Conservation (phyloP, 768 basidiomycete genomes). For the Boletus pseudopeckii region DNA sequence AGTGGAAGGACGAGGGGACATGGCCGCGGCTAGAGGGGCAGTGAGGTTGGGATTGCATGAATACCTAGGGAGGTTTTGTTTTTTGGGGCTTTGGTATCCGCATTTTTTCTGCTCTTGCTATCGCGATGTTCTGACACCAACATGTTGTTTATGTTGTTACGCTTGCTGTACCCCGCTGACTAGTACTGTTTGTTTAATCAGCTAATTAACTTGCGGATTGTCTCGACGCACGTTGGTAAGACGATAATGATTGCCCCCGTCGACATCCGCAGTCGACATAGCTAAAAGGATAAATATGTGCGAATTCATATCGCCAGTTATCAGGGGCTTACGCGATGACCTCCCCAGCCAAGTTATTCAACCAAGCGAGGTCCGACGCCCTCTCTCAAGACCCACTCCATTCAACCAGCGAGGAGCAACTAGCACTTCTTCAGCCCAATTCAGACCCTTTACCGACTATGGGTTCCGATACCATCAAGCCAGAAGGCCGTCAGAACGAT, state of each 20-base stretch:
- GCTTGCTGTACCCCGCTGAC: constrained; percentile 25
- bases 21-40: constrained; percentile 28
- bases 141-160: constrained; percentile 7
- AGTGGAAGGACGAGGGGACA: constrained; percentile 71
- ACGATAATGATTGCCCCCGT: too few species aligned
- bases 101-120: constrained; percentile 10
- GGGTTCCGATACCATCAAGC: constrained; percentile 29
- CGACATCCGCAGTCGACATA: background rate
- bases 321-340: constrained; percentile 1
- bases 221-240: too few species aligned
- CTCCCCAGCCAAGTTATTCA: background rate
- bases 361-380: background rate
- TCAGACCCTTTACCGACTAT: constrained; percentile 5
- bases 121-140: constrained; percentile 13
- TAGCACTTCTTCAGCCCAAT: constrained; percentile 8
- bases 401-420: constrained; percentile 9
- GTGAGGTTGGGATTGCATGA: background rate
- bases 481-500: constrained; percentile 41
- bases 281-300: background rate
- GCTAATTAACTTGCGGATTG: constrained; percentile 8
- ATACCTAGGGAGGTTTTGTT: constrained; percentile 16
- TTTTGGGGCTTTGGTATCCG: constrained; percentile 17
- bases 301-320: too few species aligned
- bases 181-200: constrained; percentile 26
- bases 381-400: background rate